These are phyloP conservation scores for Alternaria panax DNA, from an alignment of 2,329 filamentous ascomycete species.

Conservation along the genomic window DNA sequence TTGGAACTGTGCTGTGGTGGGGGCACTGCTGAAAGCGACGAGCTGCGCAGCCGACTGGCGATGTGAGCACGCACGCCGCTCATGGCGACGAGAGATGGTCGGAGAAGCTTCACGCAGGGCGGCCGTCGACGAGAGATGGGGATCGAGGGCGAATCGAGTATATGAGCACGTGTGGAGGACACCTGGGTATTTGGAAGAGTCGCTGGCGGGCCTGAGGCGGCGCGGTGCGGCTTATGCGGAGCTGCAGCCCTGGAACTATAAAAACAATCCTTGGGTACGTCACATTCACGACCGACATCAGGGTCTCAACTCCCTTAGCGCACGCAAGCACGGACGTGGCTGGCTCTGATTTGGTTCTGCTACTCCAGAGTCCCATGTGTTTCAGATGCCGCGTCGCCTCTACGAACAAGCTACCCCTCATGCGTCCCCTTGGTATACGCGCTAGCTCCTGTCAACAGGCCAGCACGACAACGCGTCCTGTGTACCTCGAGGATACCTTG, in stretches of 20 bases:
- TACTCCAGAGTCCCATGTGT: slow-evolving; percentile 9
- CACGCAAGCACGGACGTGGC: slow-evolving; percentile 20
- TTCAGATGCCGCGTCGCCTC: slow-evolving; percentile 2
- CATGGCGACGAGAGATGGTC: slow-evolving; percentile 32
- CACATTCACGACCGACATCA: slow-evolving; percentile 16
- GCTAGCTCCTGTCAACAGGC: neutral
- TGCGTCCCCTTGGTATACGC: neutral
- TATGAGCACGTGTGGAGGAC: slow-evolving; percentile 21
- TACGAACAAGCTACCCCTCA: neutral
- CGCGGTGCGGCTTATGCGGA: slow-evolving; percentile 15
- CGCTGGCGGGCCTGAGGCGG: slow-evolving; percentile 12
- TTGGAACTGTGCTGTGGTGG: slow-evolving; percentile 56
- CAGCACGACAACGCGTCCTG: neutral
- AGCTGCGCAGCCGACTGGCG: slow-evolving; percentile 50
- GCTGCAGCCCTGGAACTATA: slow-evolving; percentile 14
- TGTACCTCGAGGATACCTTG: neutral
- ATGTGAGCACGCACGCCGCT: slow-evolving; percentile 50
- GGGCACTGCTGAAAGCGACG: slow-evolving; percentile 57
- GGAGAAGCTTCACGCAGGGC: slow-evolving; percentile 2
- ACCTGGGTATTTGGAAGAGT: slow-evolving; percentile 1
- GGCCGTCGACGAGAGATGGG: neutral
- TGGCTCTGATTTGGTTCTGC: slow-evolving; percentile 17
- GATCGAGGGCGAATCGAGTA: slow-evolving; percentile 5
- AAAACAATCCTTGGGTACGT: slow-evolving; percentile 27
- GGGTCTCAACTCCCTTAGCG: slow-evolving; percentile 12